Conservation (phyloP, 1,139 yeast species). For the Magnusiomyces clavatus region DNA sequence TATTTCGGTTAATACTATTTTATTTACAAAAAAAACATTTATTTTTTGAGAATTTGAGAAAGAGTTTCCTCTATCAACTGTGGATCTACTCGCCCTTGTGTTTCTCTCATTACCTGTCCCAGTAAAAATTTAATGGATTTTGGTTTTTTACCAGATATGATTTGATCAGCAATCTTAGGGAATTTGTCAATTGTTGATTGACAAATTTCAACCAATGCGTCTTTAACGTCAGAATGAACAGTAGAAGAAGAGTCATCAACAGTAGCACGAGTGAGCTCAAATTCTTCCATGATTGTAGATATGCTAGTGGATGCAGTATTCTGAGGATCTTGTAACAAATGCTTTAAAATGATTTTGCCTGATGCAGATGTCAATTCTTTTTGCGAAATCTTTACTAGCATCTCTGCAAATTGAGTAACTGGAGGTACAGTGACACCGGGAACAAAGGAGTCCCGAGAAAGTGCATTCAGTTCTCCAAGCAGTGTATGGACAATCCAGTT, state of each 20-base stretch:
- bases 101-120: conserved; percentile 76
- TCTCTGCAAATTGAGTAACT: conserved; percentile 35
- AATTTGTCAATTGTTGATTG: conserved; percentile 44
- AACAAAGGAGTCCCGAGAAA: conserved; percentile 35
- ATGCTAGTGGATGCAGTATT: conserved; percentile 30
- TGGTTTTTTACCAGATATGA: conserved; percentile 49
- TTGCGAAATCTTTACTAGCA: conserved; percentile 38
- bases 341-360: conserved; percentile 55
- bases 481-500: conserved; percentile 85
- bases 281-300: conserved; percentile 43
- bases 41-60: not conserved
- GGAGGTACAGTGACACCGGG: conserved; percentile 22
- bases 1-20: too few relatives aligned
- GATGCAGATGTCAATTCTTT: conserved; percentile 45
- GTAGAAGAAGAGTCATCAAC: conserved; percentile 24
- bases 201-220: conserved; percentile 48
- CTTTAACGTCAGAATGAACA: conserved; percentile 28
- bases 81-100: conserved; percentile 47
- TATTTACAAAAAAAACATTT: not conserved
- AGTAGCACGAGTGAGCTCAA: conserved; percentile 37
- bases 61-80: conserved; percentile 13
- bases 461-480: conserved; percentile 57
- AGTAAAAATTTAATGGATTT: conserved; percentile 65
- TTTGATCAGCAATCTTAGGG: conserved; percentile 49
- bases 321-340: conserved; percentile 45